Evolutionary conservation across 208 protist genomes (phyloP).

Genomic region (Acanthamoeba healyi): DNA sequence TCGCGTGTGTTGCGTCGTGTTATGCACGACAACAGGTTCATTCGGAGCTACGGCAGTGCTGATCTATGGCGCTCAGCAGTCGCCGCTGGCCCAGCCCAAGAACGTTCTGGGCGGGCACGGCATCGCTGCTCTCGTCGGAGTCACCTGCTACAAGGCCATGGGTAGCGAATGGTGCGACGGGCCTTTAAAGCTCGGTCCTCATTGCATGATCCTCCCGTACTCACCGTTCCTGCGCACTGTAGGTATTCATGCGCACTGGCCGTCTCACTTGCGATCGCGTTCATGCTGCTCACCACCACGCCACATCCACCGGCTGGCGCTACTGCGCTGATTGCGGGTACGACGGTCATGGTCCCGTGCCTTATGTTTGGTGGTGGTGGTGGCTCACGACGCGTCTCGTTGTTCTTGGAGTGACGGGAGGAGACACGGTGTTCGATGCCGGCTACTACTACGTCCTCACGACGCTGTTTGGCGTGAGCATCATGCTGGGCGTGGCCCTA

Average conservation of each 20-base stretch:
- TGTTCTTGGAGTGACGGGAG: not conserved
- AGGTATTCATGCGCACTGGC: slow-evolving; percentile 3
- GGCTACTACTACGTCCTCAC: slow-evolving; percentile 11
- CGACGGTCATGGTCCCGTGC: not conserved
- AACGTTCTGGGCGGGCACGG: not conserved
- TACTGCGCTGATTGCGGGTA: not conserved
- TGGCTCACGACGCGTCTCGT: not conserved
- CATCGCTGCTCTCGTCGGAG: slow-evolving; percentile 19
- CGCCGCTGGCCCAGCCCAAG: slow-evolving; percentile 44
- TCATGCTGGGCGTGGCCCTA: slow-evolving; percentile 51
- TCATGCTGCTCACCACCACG: not conserved
- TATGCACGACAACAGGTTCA: not conserved
- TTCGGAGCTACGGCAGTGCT: slow-evolving; percentile 9
- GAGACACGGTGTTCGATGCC: not conserved
- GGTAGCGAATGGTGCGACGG: slow-evolving; percentile 23
- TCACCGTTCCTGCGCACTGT: too few species aligned
- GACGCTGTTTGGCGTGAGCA: slow-evolving; percentile 4
- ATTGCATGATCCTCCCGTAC: too few species aligned
- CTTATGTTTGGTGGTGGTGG: not conserved
- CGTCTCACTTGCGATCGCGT: not conserved
- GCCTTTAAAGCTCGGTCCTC: too few species aligned
- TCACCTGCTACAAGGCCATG: slow-evolving; percentile 38
- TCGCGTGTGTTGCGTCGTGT: too few species aligned
- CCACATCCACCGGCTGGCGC: too few species aligned
- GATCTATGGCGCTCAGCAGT: slow-evolving; percentile 34